These are phyloP conservation scores for Lepidopterella palustris DNA, from an alignment of 495 filamentous ascomycete species.

Conservation along the genomic window DNA sequence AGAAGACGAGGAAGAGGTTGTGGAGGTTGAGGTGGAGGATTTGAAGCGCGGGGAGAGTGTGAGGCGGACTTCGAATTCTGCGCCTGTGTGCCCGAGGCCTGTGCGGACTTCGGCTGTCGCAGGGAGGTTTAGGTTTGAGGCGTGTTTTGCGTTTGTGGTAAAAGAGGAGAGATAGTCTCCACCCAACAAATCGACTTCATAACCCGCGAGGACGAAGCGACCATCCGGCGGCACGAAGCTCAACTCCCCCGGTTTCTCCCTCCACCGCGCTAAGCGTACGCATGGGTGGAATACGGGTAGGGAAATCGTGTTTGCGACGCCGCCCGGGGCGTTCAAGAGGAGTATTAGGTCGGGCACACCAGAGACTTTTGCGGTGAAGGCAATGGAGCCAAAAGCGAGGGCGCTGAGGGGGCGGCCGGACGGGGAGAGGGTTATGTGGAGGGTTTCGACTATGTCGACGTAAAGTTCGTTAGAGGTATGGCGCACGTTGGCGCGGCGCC, in stretches of 20 bases:
- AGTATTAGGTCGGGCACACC: slow-evolving; percentile 86
- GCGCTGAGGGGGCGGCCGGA: slow-evolving; percentile 82
- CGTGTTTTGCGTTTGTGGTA: slow-evolving; percentile 21
- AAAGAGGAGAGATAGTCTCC: slow-evolving; percentile 20
- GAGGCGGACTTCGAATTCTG: slow-evolving; percentile 86
- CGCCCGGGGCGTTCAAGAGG: slow-evolving; percentile 63
- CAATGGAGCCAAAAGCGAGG: slow-evolving; percentile 85
- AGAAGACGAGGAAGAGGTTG: slow-evolving; percentile 23
- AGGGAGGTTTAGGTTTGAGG: slow-evolving; percentile 67
- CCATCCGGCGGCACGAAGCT: slow-evolving; percentile 95
- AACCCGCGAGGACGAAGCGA: slow-evolving; percentile 87
- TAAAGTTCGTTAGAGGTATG: slow-evolving; percentile 98
- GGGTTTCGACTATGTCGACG: slow-evolving; percentile 87
- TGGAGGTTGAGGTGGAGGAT: slow-evolving; percentile 10
- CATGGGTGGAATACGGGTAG: slow-evolving; percentile 97
- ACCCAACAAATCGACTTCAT: slow-evolving; percentile 83
- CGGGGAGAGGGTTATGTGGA: slow-evolving; percentile 80
- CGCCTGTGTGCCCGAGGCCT: slow-evolving; percentile 59
- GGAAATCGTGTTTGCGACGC: slow-evolving; percentile 66
- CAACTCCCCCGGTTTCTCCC: slow-evolving; percentile 78
- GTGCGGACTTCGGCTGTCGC: slow-evolving; percentile 76
- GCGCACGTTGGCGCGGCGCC: slow-evolving; percentile 84
- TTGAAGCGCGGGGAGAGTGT: slow-evolving; percentile 55
- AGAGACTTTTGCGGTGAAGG: slow-evolving; percentile 90
- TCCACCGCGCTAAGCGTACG: slow-evolving; percentile 79